phyloP scores from a whole-genome alignment of 1,284 basidiomycete genomes.

The Ustilago vetiveriae region DNA sequence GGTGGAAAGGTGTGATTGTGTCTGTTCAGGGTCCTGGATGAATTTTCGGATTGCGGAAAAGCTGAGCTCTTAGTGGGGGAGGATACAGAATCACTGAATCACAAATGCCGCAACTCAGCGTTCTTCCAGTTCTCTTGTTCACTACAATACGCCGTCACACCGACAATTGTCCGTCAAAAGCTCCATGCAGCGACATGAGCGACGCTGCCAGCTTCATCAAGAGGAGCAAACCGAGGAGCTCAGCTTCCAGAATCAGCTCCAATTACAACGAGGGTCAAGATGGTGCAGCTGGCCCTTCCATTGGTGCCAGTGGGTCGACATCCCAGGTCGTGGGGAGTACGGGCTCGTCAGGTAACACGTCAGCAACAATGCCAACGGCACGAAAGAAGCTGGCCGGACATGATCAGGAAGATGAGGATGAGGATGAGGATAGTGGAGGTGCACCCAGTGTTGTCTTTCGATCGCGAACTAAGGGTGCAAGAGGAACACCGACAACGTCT shows the following conservation, averaged over 20 bases:
- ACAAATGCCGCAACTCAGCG: background rate
- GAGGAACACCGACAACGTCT: slow-evolving; percentile 3
- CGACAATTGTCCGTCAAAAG: no score
- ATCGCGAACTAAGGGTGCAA: slow-evolving; percentile 10
- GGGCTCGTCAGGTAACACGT: no score
- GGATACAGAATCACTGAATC: no score
- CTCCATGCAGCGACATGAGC: slow-evolving; percentile 8
- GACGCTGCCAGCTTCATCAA: slow-evolving; percentile 31
- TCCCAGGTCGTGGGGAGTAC: no score
- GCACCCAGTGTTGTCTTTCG: slow-evolving; percentile 25
- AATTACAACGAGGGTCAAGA: slow-evolving; percentile 15
- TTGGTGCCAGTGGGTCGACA: background rate
- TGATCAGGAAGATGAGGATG: slow-evolving; percentile 4
- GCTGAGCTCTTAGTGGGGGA: no score
- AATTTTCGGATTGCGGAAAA: no score
- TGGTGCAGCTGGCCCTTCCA: slow-evolving; percentile 10
- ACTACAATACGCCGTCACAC: background rate
- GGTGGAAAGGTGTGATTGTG: no score
- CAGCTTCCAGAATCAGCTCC: slow-evolving; percentile 21
- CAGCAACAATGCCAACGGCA: no score
- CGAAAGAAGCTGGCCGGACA: background rate
- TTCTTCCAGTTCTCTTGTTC: background rate
- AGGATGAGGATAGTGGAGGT: background rate
- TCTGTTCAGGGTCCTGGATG: no score
- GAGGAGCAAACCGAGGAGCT: slow-evolving; percentile 27